A percentile compares a stretch with the other conserved stretches of the same genome.
phyloP scores from a whole-genome alignment of 2,329 filamentous ascomycete genomes.

The Pseudogymnoascus sp. region DNA sequence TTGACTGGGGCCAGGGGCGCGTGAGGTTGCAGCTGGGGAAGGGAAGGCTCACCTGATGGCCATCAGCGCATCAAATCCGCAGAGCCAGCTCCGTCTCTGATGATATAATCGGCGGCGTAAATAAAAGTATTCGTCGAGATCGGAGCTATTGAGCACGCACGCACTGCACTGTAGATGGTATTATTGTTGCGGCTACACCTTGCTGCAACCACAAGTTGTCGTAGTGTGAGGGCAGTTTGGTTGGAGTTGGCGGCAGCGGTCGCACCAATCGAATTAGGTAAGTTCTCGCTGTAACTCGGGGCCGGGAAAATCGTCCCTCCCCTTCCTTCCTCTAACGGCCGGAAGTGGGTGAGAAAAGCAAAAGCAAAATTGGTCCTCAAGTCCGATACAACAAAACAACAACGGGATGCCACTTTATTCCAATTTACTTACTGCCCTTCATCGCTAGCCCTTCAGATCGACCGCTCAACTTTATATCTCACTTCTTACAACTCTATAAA shows the following conservation, averaged over 20 bases:
- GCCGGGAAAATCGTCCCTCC: not conserved
- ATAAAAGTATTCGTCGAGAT: not conserved
- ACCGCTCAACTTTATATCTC: not conserved
- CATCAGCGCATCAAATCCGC: slow-evolving; percentile 30
- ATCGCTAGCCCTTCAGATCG: not conserved
- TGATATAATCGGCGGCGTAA: not conserved
- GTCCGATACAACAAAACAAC: not conserved
- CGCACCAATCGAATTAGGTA: not conserved
- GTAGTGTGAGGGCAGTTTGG: not conserved
- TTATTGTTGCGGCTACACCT: slow-evolving; percentile 2
- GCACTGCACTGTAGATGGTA: not conserved
- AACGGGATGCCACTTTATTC: not conserved
- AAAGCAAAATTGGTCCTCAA: slow-evolving; percentile 2
- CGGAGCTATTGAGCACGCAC: slow-evolving; percentile 3
- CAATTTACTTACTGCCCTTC: not conserved
- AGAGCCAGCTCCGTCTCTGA: slow-evolving; percentile 6
- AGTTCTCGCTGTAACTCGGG: slow-evolving; percentile 5
- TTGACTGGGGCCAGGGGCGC: not conserved
- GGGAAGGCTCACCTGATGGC: slow-evolving; percentile 39
- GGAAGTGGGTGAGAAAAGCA: slow-evolving; percentile 5
- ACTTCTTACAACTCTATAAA: not conserved
- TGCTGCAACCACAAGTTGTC: not conserved
- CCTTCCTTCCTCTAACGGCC: not conserved
- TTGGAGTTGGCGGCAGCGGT: not conserved
- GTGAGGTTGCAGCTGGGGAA: slow-evolving; percentile 14